These are phyloP conservation scores for Gigaspora rosea DNA, from an alignment of 192 early-diverging fungal genomes.

Conservation along the genomic window DNA sequence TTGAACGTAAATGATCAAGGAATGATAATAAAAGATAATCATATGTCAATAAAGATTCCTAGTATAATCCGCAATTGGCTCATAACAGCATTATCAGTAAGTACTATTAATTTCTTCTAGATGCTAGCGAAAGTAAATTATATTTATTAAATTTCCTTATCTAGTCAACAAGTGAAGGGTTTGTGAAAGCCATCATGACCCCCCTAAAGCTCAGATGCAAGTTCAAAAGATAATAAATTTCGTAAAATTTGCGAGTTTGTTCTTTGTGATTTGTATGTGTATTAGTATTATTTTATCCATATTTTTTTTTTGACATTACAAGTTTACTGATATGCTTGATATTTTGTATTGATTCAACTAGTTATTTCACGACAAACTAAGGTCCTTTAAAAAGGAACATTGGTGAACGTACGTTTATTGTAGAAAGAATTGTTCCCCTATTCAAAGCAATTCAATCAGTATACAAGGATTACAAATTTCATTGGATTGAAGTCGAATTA, in stretches of 20 bases:
- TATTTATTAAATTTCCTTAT: slow-evolving; percentile 13
- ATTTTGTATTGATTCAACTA: slow-evolving; percentile 14
- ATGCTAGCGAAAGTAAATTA: not conserved
- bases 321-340: slow-evolving; percentile 26
- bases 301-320: slow-evolving; percentile 7
- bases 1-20: slow-evolving; percentile 25
- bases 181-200: slow-evolving; percentile 5
- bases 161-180: slow-evolving; percentile 14
- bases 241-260: slow-evolving; percentile 19
- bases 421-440: slow-evolving; percentile 13
- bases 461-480: slow-evolving; percentile 27
- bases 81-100: slow-evolving; percentile 21
- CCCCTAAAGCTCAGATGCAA: slow-evolving; percentile 20
- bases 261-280: slow-evolving; percentile 23
- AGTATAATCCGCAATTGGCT: slow-evolving; percentile 28
- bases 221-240: slow-evolving; percentile 26
- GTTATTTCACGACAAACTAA: slow-evolving; percentile 16
- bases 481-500: slow-evolving; percentile 24
- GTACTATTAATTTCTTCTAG: not conserved
- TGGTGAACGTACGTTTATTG: slow-evolving; percentile 20
- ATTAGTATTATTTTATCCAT: not conserved
- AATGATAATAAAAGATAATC: slow-evolving; percentile 31
- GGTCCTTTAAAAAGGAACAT: slow-evolving; percentile 22
- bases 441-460: slow-evolving; percentile 33
- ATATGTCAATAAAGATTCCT: slow-evolving; percentile 8